Evolutionary conservation across 2,329 filamentous ascomycete genomes (phyloP).

Genomic region (Arthrobotrys pseudoclavata): DNA sequence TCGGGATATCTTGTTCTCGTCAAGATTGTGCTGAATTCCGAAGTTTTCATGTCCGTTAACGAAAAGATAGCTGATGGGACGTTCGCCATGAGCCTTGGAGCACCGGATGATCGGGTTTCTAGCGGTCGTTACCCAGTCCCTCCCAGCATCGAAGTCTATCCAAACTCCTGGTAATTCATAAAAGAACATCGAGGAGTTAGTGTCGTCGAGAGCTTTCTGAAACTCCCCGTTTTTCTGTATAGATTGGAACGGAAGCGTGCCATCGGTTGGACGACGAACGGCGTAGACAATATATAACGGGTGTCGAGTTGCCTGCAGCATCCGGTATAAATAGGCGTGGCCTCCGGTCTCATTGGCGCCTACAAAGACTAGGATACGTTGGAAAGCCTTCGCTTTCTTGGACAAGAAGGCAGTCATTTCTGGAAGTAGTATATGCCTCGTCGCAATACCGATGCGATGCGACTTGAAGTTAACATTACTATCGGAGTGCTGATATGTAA

Average conservation of each 20-base stretch:
- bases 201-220: not conserved
- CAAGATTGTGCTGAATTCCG: not conserved
- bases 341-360: constrained; percentile 48
- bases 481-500: not conserved
- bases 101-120: not conserved
- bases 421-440: not conserved
- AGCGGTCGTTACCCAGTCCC: not conserved
- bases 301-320: constrained; percentile 32
- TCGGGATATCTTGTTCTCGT: not conserved
- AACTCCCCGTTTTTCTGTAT: not conserved
- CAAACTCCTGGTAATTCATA: not conserved
- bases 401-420: not conserved
- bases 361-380: constrained; percentile 32
- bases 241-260: not conserved
- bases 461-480: not conserved
- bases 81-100: constrained; percentile 10
- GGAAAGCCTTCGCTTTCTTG: not conserved
- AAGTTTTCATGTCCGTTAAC: constrained; percentile 42
- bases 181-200: not conserved
- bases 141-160: not conserved
- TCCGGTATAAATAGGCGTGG: constrained; percentile 40
- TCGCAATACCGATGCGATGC: not conserved
- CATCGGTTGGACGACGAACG: constrained; percentile 20
- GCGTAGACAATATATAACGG: constrained; percentile 41
- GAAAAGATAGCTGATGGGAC: constrained; percentile 52